These are phyloP conservation scores for Tulasnella sp. DNA, from an alignment of 768 basidiomycete species.

Conservation along the genomic window DNA sequence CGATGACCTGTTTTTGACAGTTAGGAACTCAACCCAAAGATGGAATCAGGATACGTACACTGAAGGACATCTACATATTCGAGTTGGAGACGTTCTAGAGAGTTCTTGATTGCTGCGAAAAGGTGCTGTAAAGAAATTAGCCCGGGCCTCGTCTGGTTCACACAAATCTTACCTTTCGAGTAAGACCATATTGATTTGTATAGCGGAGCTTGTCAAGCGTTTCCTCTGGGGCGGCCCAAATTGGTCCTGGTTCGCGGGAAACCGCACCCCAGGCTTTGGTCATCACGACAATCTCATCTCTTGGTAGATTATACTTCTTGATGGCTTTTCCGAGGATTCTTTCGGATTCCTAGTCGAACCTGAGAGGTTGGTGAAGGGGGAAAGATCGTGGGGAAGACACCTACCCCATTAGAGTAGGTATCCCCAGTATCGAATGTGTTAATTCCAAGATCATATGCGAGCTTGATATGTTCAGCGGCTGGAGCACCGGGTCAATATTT, in stretches of 20 bases:
- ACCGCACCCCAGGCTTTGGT: slow-evolving; percentile 7
- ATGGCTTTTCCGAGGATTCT: slow-evolving; percentile 18
- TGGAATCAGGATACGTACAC: slow-evolving; percentile 39
- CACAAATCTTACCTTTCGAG: slow-evolving; percentile 21
- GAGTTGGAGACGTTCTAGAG: slow-evolving; percentile 48
- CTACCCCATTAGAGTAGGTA: background rate
- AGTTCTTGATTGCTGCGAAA: slow-evolving; percentile 51
- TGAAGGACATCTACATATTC: slow-evolving; percentile 55
- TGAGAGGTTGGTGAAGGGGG: background rate
- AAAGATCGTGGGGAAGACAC: background rate
- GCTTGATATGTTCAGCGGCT: slow-evolving; percentile 4
- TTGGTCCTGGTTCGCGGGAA: background rate
- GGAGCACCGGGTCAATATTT: background rate
- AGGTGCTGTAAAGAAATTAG: slow-evolving; percentile 48
- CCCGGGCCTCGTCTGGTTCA: background rate
- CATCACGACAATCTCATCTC: slow-evolving; percentile 37
- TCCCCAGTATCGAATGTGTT: background rate
- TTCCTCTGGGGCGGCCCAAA: background rate
- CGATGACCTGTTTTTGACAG: slow-evolving; percentile 36
- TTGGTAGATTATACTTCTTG: background rate
- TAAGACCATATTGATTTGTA: slow-evolving; percentile 22
- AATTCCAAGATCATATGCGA: slow-evolving; percentile 10
- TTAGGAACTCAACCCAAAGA: background rate
- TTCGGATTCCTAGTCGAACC: background rate
- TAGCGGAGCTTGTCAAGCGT: slow-evolving; percentile 1